Percentiles rank a stretch among this genome's conserved stretches.
phyloP scores from a whole-genome alignment of 805 yeast species.

The Metschnikowia hibisci region DNA sequence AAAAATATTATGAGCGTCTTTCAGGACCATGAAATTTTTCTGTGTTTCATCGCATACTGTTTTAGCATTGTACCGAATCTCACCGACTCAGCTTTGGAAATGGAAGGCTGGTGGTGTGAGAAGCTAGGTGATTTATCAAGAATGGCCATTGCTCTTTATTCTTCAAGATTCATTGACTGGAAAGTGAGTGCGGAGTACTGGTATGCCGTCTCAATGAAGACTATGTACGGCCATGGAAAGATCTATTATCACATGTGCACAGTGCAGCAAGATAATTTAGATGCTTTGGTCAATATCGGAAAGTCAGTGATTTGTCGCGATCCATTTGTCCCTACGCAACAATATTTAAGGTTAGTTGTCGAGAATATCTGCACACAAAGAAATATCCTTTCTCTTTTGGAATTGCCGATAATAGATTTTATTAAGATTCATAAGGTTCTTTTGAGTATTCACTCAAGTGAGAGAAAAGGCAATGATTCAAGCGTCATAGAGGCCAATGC shows the following conservation, averaged over 20 bases:
- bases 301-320: slow-evolving; percentile 76
- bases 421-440: slow-evolving; percentile 66
- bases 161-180: slow-evolving; percentile 82
- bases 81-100: slow-evolving; percentile 52
- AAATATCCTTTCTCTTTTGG: slow-evolving; percentile 54
- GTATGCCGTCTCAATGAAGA: slow-evolving; percentile 70
- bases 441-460: slow-evolving; percentile 43
- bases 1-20: slow-evolving; percentile 71
- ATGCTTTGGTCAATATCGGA: slow-evolving; percentile 76
- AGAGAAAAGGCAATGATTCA: slow-evolving; percentile 5
- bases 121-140: slow-evolving; percentile 81
- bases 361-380: slow-evolving; percentile 72
- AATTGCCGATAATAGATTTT: slow-evolving; percentile 57
- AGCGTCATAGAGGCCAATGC: slow-evolving; percentile 15
- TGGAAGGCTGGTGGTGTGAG: slow-evolving; percentile 78
- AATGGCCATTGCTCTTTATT: slow-evolving; percentile 83
- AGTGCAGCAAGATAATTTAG: slow-evolving; percentile 72
- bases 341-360: slow-evolving; percentile 70
- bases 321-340: slow-evolving; percentile 80
- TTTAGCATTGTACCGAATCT: slow-evolving; percentile 56
- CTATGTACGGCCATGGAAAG: slow-evolving; percentile 80
- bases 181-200: slow-evolving; percentile 76
- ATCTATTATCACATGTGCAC: slow-evolving; percentile 85
- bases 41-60: slow-evolving; percentile 69
- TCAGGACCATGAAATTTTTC: slow-evolving; percentile 73